These are phyloP conservation scores for Podospora tetraspora DNA, from an alignment of 495 filamentous ascomycete species.

Conservation along the genomic window DNA sequence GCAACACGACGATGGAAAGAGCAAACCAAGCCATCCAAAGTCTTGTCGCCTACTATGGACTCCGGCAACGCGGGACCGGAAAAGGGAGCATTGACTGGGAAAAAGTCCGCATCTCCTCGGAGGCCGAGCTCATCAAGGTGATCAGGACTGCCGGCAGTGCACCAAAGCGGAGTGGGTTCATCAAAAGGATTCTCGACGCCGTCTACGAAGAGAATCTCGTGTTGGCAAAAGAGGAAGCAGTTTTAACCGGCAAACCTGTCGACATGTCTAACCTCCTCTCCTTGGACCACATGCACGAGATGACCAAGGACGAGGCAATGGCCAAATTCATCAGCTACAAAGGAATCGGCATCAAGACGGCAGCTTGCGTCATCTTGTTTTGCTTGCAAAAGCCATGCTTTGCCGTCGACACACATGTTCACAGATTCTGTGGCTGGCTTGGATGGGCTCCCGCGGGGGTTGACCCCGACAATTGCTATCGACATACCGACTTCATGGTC, in stretches of 20 bases:
- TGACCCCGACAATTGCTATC: constrained; percentile 64
- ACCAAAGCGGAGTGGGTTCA: constrained; percentile 61
- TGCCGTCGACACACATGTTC: constrained; percentile 78
- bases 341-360: constrained; percentile 88
- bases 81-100: constrained; percentile 85
- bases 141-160: constrained; percentile 70
- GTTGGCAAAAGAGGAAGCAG: constrained; percentile 17
- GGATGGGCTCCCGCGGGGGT: constrained; percentile 69
- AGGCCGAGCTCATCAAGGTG: constrained; percentile 61
- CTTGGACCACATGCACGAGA: constrained; percentile 69
- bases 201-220: constrained; percentile 63
- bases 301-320: constrained; percentile 66
- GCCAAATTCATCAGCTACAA: constrained; percentile 66
- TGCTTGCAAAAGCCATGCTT: constrained; percentile 73
- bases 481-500: constrained; percentile 73
- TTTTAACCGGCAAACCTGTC: not conserved
- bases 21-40: constrained; percentile 66
- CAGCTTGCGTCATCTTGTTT: constrained; percentile 78
- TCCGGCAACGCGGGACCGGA: constrained; percentile 33
- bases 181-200: constrained; percentile 76
- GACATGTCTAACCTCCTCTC: constrained; percentile 38
- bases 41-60: constrained; percentile 64
- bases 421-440: constrained; percentile 76
- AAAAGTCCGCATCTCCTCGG: constrained; percentile 59
- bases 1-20: constrained; percentile 63